Percentiles rank a stretch among this genome's conserved stretches.
These are phyloP conservation scores for Porogramme epimiltina DNA, from an alignment of 1,284 basidiomycete genomes.

Conservation along the genomic window DNA sequence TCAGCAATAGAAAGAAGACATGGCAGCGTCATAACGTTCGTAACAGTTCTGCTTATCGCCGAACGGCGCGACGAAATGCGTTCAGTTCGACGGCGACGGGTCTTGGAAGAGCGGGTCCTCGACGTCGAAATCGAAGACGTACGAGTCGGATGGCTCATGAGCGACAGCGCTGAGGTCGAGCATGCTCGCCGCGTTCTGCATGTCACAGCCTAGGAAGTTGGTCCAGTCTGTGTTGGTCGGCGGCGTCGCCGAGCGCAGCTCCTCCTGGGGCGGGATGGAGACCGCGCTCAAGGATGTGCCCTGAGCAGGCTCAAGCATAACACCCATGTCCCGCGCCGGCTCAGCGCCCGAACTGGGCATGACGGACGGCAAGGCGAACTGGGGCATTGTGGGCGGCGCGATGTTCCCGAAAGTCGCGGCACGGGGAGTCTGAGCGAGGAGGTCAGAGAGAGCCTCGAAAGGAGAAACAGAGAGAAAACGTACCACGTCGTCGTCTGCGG, in stretches of 20 bases:
- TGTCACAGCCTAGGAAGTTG: background rate
- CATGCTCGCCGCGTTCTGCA: too few species aligned
- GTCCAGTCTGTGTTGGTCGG: slow-evolving; percentile 5
- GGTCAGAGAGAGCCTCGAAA: background rate
- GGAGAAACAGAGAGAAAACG: background rate
- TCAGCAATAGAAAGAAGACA: too few species aligned
- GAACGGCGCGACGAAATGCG: too few species aligned
- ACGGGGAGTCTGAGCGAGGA: slow-evolving; percentile 11
- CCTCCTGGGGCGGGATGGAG: too few species aligned
- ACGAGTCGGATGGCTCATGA: too few species aligned
- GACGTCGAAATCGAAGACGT: background rate
- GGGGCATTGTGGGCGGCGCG: slow-evolving; percentile 6
- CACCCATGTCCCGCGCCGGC: background rate
- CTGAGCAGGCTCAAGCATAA: too few species aligned
- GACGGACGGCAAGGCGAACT: slow-evolving; percentile 9
- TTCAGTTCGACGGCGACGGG: too few species aligned
- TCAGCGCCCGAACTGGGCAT: slow-evolving; percentile 1
- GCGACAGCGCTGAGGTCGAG: too few species aligned
- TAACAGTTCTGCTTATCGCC: too few species aligned
- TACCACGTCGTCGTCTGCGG: slow-evolving; percentile 14
- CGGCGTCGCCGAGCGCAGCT: too few species aligned
- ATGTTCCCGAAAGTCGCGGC: slow-evolving; percentile 16
- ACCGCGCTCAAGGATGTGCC: too few species aligned
- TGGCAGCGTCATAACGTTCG: too few species aligned
- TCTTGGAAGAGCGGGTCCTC: background rate